Conservation (phyloP, 257 asterid species). For the Misopates orontium region DNA sequence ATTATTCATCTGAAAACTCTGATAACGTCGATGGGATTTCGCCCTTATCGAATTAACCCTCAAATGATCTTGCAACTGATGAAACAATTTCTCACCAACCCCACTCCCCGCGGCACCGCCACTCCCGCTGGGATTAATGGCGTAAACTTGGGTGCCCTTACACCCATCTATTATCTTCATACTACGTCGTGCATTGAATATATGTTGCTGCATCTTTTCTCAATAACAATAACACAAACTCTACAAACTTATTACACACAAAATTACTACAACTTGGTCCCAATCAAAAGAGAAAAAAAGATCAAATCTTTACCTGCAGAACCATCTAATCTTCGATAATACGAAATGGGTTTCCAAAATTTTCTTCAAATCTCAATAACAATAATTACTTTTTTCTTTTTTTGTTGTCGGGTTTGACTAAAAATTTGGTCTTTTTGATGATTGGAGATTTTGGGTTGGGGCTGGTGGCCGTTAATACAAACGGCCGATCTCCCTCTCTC, state of each 20-base stretch:
- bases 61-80: conserved; percentile 72
- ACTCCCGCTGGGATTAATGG: conserved; percentile 44
- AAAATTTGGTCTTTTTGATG: conserved; percentile 16
- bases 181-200: conserved; percentile 75
- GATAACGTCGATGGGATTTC: conserved; percentile 56
- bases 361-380: no score
- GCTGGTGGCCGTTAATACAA: conserved; percentile 50
- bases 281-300: conserved; percentile 15
- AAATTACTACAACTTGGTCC: conserved; percentile 15
- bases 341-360: no score
- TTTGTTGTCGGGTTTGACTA: not conserved
- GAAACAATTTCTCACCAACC: conserved; percentile 67
- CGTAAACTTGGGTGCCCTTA: conserved; percentile 57
- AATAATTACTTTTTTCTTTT: no score
- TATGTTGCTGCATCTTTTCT: conserved; percentile 75
- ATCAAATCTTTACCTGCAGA: conserved; percentile 53
- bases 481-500: conserved; percentile 44
- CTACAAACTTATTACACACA: conserved; percentile 18
- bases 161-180: conserved; percentile 81
- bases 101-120: conserved; percentile 40
- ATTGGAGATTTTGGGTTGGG: conserved; percentile 20
- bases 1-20: conserved; percentile 39
- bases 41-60: conserved; percentile 66
- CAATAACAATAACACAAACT: conserved; percentile 25
- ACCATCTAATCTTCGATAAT: no score